Evolutionary conservation across 2,329 filamentous ascomycete species (phyloP), one percentile per base, ranked within the genome.

Genomic region (Sarocladium kiliense): DNA sequence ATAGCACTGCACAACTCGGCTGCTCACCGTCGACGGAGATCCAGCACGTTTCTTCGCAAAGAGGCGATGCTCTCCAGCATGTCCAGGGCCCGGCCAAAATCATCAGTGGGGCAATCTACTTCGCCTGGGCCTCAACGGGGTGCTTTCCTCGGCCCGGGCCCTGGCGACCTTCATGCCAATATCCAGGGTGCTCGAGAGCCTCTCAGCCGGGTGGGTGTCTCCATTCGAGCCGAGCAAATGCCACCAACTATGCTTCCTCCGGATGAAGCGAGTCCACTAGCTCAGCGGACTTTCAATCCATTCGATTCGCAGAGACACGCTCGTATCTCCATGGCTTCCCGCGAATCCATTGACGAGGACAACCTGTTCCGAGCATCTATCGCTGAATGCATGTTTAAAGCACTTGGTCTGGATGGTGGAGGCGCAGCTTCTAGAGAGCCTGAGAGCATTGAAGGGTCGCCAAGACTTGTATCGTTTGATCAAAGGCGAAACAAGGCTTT

Each of bases 361-460:
- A 84, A 87, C 47, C 71, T 96, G 6, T 97, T 99, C 69, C 81
- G 95, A 39, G 86, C 91, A 57, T 95, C 91, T 0, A 91, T 99
- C 16, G 74, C 97, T 21, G 91, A 96, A 62, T 97, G 94, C 66
- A 96, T 99, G 74, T 93, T 96, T 71, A 97, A 93, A 66, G 88
- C 91, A 0, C 88, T 99, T 58, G 94, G 94, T 0, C 74, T 99
- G 55, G 88, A 86, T 19, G 84, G 85, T 30, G 81, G 79, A 2
- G 85, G 85, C 34, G 82, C 86, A 56, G 77, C 80, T 0, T 76
- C 87, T 0, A 80, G 82, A 49, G 88, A 88, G 61, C 75, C 80
- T 0, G 85, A 86, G 51, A 97, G 94, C 0, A 85, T 86, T 0
- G 92, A 97, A 61, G 88, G 84, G 9, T 97, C 94, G 1, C 94